A percentile compares a stretch with the other conserved stretches of the same genome.
These are phyloP conservation scores for Guillardia theta DNA, from an alignment of 78 protist species.

Conservation along the genomic window DNA sequence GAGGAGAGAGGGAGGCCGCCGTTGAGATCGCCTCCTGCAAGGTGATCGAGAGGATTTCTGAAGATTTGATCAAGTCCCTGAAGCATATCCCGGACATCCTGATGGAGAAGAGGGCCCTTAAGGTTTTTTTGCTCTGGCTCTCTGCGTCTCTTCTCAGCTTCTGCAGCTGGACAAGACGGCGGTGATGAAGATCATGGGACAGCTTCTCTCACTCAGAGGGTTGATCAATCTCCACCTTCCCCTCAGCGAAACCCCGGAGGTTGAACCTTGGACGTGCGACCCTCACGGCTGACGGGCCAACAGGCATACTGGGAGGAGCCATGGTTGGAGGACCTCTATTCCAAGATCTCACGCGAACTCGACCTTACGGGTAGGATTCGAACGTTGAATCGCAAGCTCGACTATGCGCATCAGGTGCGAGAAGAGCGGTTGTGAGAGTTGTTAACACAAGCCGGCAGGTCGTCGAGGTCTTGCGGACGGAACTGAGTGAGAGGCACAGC, in stretches of 20 bases:
- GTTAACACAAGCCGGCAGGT: not conserved
- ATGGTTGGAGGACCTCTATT: constrained; percentile 24
- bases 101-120: constrained; percentile 6
- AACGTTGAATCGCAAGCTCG: constrained; percentile 19
- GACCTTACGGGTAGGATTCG: not conserved
- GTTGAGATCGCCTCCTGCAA: no score
- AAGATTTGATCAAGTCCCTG: not conserved
- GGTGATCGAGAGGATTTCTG: not conserved
- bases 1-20: no score
- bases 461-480: constrained; percentile 3
- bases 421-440: not conserved
- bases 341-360: constrained; percentile 7
- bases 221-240: constrained; percentile 17
- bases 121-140: not conserved
- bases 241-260: constrained; percentile 35
- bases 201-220: not conserved
- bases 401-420: constrained; percentile 6
- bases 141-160: not conserved
- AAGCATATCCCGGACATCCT: constrained; percentile 31
- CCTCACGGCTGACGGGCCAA: not conserved
- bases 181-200: constrained; percentile 32
- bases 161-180: not conserved
- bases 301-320: constrained; percentile 41
- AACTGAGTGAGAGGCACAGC: not conserved
- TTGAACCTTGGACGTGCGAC: not conserved